Conservation (phyloP, 345 rosid genomes). For the Eucalyptus globulus region DNA sequence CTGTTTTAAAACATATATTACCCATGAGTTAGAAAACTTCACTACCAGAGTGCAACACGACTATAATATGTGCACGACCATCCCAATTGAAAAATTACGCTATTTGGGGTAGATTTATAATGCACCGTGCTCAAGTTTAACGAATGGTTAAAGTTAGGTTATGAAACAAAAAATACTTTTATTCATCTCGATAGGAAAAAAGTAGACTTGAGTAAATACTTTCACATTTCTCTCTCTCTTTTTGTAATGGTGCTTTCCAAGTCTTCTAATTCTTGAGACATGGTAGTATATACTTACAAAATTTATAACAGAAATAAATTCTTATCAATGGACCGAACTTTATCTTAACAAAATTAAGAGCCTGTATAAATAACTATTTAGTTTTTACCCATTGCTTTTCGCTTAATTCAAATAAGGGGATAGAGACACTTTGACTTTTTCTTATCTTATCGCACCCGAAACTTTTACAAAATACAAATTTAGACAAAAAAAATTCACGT, state of each 20-base stretch:
- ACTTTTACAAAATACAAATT: not conserved
- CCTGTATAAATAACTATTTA: not conserved
- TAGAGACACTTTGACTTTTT: not conserved
- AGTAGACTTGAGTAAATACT: not conserved
- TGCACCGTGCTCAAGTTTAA: not conserved
- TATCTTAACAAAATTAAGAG: not conserved
- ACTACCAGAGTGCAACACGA: accelerated
- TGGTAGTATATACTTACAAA: not conserved
- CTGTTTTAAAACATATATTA: not conserved
- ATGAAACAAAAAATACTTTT: not conserved
- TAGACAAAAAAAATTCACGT: accelerated
- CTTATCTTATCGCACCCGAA: not conserved
- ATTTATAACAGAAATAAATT: not conserved
- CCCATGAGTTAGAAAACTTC: not conserved
- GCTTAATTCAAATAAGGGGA: not conserved
- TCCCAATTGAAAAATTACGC: accelerated
- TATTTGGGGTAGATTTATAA: not conserved
- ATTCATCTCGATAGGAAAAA: not conserved
- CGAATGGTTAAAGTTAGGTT: not conserved
- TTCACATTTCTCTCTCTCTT: not conserved
- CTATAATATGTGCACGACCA: accelerated
- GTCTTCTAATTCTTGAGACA: not conserved
- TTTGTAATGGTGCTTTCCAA: accelerated
- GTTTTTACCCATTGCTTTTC: not conserved
- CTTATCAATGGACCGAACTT: not conserved